Base-by-base conservation (phyloP, 495 filamentous ascomycete genomes). In the Penicillium ucsense region DNA sequence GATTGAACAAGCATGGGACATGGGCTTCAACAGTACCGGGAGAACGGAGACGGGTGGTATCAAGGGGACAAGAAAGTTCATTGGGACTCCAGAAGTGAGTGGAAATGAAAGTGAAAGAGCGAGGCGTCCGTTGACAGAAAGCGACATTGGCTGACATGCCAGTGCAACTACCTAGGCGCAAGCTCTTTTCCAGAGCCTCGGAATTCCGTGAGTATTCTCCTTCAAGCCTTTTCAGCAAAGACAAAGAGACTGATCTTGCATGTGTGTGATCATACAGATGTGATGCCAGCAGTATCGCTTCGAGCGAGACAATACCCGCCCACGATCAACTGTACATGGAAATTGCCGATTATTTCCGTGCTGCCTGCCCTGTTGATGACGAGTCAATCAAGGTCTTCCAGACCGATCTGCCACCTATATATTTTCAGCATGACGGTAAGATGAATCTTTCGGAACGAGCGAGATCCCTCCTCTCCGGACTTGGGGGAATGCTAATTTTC, bases 1-100 rank as follows among this genome's bases (percentile, higher is more conserved):
- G 61, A 95, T 98, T 53, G 92, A 98, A 63, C 57, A 73, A 5
- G 92, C 89, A 2, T 98, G 92, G 92, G 87, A 95, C 57, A 71
- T 71, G 62, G 89, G 88, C 4, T 88, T 92, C 58, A 90, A 92
- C 57, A 62, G 72, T 10, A 68, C 75, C 28, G 89, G 86, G 0
- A 75, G 86, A 33, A 53, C 77, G 4, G 88, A 97, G 64, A 96
- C 92, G 3, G 91, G 92, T 9, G 89, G 89, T 3, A 85, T 98
- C 52, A 76, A 68, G 43, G 86, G 86, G 3, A 96, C 92, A 0
- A 78, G 92, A 31, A 97, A 96, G 58, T 98, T 90, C 54, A 96
- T 98, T 62, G 92, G 92, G 43, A 96, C 92, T 4, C 82, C 88
- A 20, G 92, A 98, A 74, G 89, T 89, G 60, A 53, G 66, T 57